Evolutionary conservation across 345 rosid genomes (phyloP).

Genomic region (Ricinus communis): DNA sequence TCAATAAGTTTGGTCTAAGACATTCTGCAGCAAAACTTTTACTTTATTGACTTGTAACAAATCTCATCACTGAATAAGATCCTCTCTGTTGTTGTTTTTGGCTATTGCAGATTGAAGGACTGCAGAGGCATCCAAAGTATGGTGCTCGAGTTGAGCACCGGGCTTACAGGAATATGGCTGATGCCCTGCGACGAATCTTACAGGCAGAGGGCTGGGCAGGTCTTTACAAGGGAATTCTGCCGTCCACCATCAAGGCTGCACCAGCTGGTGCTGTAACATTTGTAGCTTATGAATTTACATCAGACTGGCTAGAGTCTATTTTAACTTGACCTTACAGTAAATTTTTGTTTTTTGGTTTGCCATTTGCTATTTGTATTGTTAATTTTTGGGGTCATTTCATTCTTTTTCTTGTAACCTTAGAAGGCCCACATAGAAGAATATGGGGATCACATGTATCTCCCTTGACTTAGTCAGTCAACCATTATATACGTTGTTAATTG

Average conservation of each 20-base stretch:
- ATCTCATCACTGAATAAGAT: neutral
- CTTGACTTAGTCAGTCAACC: neutral
- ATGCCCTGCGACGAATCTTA: constrained; percentile 62
- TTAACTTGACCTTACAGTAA: no score
- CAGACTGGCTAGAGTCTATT: constrained; percentile 83
- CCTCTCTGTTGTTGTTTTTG: constrained; percentile 2
- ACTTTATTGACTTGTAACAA: no score
- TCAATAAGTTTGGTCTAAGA: no score
- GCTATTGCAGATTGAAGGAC: constrained; percentile 75
- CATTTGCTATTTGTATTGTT: constrained; percentile 4
- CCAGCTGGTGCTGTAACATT: constrained; percentile 98
- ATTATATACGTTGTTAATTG: neutral
- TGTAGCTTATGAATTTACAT: constrained; percentile 70
- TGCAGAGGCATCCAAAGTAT: constrained; percentile 79
- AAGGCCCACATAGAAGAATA: constrained; percentile 14
- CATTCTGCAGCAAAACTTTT: neutral
- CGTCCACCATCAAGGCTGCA: constrained; percentile 95
- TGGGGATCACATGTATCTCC: neutral
- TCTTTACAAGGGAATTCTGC: constrained; percentile 89
- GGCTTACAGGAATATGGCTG: constrained; percentile 78
- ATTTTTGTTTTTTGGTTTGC: no score
- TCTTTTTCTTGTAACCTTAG: constrained; percentile 20
- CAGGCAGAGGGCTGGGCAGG: constrained; percentile 80
- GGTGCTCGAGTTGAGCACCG: constrained; percentile 76
- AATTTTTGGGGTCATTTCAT: constrained; percentile 21